Percentiles rank a stretch among this genome's conserved stretches.
Conservation (phyloP, 306 rosid genomes). For the Malus asiatica region DNA sequence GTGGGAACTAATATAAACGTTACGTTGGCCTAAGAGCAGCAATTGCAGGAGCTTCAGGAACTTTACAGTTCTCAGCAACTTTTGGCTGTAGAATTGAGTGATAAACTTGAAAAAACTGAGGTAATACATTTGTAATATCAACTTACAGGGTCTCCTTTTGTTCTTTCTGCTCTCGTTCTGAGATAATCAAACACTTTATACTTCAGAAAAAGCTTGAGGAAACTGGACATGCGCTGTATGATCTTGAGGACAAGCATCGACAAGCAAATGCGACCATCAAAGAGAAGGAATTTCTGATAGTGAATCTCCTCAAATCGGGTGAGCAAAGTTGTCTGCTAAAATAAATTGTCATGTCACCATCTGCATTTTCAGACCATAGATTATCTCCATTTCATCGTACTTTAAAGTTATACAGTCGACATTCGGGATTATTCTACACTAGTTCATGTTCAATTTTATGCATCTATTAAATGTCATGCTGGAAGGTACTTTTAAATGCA, state of each 20-base stretch:
- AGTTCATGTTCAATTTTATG: not conserved
- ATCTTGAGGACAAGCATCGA: slow-evolving; percentile 90
- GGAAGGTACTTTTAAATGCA: not conserved
- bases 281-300: slow-evolving; percentile 89
- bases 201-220: slow-evolving; percentile 77
- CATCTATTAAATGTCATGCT: not conserved
- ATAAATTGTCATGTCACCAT: not conserved
- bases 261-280: slow-evolving; percentile 91
- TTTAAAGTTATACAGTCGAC: not conserved
- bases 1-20: slow-evolving; percentile 11
- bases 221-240: slow-evolving; percentile 65
- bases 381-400: not conserved
- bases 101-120: slow-evolving; percentile 86
- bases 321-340: slow-evolving; percentile 16
- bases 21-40: slow-evolving; percentile 44
- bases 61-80: slow-evolving; percentile 81
- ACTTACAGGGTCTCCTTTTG: not conserved
- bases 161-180: slow-evolving; percentile 13
- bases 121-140: slow-evolving; percentile 21
- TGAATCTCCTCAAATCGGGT: slow-evolving; percentile 90
- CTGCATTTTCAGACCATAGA: not conserved
- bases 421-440: not conserved
- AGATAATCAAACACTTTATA: slow-evolving; percentile 12
- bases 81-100: slow-evolving; percentile 68
- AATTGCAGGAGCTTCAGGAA: slow-evolving; percentile 83